Conservation (phyloP, 2,329 filamentous ascomycete species). For the Thielaviopsis euricoi region DNA sequence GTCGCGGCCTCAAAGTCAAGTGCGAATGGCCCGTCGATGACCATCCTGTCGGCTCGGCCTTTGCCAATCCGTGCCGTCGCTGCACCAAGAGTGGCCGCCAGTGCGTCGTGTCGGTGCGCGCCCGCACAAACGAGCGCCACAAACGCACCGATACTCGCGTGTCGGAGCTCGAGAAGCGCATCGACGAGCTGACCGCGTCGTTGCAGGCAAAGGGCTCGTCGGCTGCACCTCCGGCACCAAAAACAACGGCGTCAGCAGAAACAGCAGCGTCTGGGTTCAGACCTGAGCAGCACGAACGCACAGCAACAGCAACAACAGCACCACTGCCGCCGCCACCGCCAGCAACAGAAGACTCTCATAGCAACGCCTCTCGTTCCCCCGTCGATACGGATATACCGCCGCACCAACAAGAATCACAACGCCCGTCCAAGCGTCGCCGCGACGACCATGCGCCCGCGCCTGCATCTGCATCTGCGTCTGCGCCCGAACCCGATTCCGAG, state of each 20-base stretch:
- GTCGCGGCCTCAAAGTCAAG: conserved; percentile 62
- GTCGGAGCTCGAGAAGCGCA: conserved; percentile 81
- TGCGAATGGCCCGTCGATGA: conserved; percentile 59
- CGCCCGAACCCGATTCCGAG: not conserved
- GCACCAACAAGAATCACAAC: no score
- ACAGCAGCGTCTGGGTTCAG: conserved; percentile 8
- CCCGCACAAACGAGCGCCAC: conserved; percentile 50
- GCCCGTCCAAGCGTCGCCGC: no score
- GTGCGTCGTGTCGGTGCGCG: conserved; percentile 61
- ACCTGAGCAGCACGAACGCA: not conserved
- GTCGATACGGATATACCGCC: no score
- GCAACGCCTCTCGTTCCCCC: no score
- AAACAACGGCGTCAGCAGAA: conserved; percentile 15
- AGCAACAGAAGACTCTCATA: no score
- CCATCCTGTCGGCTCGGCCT: conserved; percentile 12
- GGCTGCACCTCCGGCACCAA: conserved; percentile 8
- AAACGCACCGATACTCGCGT: conserved; percentile 86
- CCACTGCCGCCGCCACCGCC: no score
- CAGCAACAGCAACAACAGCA: no score
- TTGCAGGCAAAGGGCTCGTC: conserved; percentile 37
- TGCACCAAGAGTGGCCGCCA: conserved; percentile 66
- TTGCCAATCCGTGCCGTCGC: conserved; percentile 51
- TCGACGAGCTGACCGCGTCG: conserved; percentile 71
- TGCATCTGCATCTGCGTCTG: not conserved
- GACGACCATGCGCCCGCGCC: not conserved